Base-by-base conservation (phyloP, 495 filamentous ascomycete genomes). In the Penicillium robsamsonii region DNA sequence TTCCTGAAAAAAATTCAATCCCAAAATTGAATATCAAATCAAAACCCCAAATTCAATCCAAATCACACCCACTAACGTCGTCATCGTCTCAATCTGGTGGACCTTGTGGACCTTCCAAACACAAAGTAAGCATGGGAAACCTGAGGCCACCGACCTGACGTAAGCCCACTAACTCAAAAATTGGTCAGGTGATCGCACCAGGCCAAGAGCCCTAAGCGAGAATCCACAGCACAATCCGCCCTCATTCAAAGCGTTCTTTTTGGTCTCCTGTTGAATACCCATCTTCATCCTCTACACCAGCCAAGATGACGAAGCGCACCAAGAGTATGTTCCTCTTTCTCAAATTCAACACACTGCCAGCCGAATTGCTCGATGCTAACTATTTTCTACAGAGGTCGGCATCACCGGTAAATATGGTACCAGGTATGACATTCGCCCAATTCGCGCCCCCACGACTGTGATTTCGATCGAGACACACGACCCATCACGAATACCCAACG, bases 241-340 rank as follows among this genome's bases (percentile, higher is more conserved):
- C 50, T 68, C 59, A 62, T 62, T 58, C 60, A 53, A 64, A 64
- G 67, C 64, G 70, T 72, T 62, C 67, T 67, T 62, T 73, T 76
- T 62, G 69, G 73, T 67, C 70, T 71, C 64, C 67, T 63, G 71
- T 64, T 69, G 66, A 68, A 61, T 70, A 68, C 66, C 69, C 70
- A 74, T 73, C 72, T 75, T 75, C 68, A 74, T 69, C 70, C 63
- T 71, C 63, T 67, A 68, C 71, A 73, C 69, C 70, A 69, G 66
- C 67, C 83, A 91, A 86, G 75, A 96, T 96, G 91, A 93, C 91
- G 70, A 96, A 96, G 82, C 85, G 91, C 80, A 96, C 91, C 53
- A 96, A 96, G 88, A 96, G 81, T 84, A 73, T 68, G 79, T 74
- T 54, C 31, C 50, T 15, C 46, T 38, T 37, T 38, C 53, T 46